Base-by-base conservation (phyloP, 1,284 basidiomycete genomes). In the Ceratobasidium sp. region DNA sequence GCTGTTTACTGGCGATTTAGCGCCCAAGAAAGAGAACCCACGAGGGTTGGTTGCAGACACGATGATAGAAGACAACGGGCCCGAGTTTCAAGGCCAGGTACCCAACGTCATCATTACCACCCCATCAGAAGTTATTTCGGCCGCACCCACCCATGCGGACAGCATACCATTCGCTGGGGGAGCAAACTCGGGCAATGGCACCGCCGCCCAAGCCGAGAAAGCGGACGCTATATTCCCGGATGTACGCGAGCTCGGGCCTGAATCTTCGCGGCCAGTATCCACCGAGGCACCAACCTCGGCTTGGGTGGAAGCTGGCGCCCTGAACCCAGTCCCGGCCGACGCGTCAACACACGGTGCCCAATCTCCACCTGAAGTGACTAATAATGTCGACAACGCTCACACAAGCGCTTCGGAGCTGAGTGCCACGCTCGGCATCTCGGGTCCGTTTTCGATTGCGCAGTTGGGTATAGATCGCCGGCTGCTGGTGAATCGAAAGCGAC, bases 401-500 rank as follows among this genome's bases (percentile, higher is more conserved):
- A 47, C 60, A 22, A 52, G 47, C 35, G 60, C 49, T 31, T 45
- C 34, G n/a, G 47, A 64, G 42, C 34, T 38, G 49, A 64, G 35
- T 38, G 35, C 31, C 7, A 25, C 49, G 40, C 49, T 52, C 3
- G 60, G 60, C n/a, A 34, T 64, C 31, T 10, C 73, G 4, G 74
- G 76, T 52, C 77, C 76, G 10, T 67, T 92, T 54, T 76, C 81
- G 22, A 84, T 87, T 38, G 84, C 88, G 69, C 90, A 93, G 75
- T 82, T 97, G 1, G 93, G 93, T 3, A 86, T 95, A 13, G 95
- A 98, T 80, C 83, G 94, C 12, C 84, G 95, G n/a, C 79, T 98
- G 71, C 82, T 98, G 56, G 88, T 98, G 45, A 98, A 98, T 77
- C 84, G 95, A 58, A 97, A 96, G 78, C 83, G 93, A 68, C 90